Evolutionary conservation across 345 rosid species (phyloP).

Genomic region (Noccaea caerulescens): DNA sequence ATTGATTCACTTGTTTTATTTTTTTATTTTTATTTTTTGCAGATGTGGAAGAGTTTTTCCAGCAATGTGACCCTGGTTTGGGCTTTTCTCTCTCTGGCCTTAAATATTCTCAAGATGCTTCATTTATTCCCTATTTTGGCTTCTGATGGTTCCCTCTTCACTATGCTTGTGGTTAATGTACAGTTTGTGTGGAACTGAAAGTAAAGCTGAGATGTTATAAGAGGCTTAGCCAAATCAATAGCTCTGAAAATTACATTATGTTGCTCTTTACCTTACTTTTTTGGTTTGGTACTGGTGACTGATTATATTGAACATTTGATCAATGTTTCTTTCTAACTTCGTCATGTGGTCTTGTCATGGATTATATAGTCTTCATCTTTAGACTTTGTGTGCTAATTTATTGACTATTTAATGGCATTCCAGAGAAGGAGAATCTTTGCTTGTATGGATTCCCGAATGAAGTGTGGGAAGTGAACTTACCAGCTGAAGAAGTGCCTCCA

Average conservation of each 20-base stretch:
- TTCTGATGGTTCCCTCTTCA: neutral
- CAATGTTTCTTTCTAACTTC: neutral
- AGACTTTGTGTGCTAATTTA: slow-evolving; percentile 9
- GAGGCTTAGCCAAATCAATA: slow-evolving; percentile 1
- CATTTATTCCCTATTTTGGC: neutral
- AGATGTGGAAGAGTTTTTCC: slow-evolving; percentile 72
- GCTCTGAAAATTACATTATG: slow-evolving; percentile 1
- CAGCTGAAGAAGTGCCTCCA: slow-evolving; percentile 91
- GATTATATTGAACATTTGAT: slow-evolving; percentile 7
- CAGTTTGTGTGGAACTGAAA: neutral
- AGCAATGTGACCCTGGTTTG: slow-evolving; percentile 89
- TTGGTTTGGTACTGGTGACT: neutral
- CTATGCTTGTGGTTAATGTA: neutral
- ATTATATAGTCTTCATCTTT: neutral
- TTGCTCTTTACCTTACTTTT: neutral
- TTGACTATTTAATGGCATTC: slow-evolving; percentile 13
- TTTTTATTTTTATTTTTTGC: slow-evolving; percentile 33
- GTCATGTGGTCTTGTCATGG: slow-evolving; percentile 12
- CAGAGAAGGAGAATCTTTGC: slow-evolving; percentile 90
- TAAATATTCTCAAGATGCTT: slow-evolving; percentile 17
- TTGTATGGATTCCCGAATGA: slow-evolving; percentile 78
- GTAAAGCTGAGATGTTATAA: neutral
- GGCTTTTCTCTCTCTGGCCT: slow-evolving; percentile 31
- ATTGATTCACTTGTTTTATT: neutral
- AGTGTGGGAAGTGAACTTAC: slow-evolving; percentile 83